Conservation (phyloP, 805 yeast species). For the Candida gorgasii region DNA sequence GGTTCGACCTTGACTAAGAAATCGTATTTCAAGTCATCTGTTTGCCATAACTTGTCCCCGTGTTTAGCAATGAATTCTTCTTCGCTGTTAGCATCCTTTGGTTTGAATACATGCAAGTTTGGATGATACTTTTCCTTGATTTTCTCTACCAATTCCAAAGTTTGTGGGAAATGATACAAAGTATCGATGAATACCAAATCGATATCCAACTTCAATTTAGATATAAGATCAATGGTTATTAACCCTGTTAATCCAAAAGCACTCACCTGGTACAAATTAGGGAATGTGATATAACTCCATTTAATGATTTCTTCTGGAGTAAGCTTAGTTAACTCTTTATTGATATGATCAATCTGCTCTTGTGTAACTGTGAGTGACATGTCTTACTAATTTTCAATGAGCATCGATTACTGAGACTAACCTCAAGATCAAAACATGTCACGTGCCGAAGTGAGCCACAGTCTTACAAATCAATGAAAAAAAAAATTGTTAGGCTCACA, state of each 20-base stretch:
- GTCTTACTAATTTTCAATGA: not conserved
- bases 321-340: constrained; percentile 12
- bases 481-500: no score
- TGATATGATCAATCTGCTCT: constrained; percentile 16
- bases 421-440: not conserved
- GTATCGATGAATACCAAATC: constrained; percentile 89
- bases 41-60: constrained; percentile 84
- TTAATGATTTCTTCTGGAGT: constrained; percentile 70
- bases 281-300: constrained; percentile 86
- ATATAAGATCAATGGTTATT: constrained; percentile 81
- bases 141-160: constrained; percentile 66
- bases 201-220: constrained; percentile 42
- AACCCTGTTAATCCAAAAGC: constrained; percentile 94
- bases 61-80: constrained; percentile 62
- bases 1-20: constrained; percentile 92
- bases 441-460: constrained; percentile 1
- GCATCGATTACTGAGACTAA: not conserved
- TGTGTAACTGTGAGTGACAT: constrained; percentile 13
- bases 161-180: constrained; percentile 92
- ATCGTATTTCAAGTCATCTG: constrained; percentile 78
- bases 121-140: constrained; percentile 58
- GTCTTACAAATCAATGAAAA: no score
- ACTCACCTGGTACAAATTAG: constrained; percentile 83
- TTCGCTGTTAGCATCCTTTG: constrained; percentile 56
- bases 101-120: constrained; percentile 65